Base-by-base conservation (phyloP, 495 filamentous ascomycete genomes). In the Tetracladium setigerum region DNA sequence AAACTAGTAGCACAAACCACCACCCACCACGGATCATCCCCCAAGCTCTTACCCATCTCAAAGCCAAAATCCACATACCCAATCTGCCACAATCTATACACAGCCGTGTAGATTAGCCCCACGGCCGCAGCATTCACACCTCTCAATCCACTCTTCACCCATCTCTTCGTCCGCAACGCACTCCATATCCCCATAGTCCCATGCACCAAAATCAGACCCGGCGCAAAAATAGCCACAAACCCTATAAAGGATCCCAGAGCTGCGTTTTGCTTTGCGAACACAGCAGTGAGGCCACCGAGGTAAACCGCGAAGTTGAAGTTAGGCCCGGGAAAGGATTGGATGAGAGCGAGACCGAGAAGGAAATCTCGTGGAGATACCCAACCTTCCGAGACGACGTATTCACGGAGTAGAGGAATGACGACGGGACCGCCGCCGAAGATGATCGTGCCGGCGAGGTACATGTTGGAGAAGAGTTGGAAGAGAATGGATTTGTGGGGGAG, bases 251-350 rank as follows among this genome's bases (percentile, higher is more conserved):
- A 83, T 8, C 81, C 81, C n/a, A 73, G 39, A 33, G 72, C 54
- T 1, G 74, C 62, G 1, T 65, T 66, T 16, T 57, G 56, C 9
- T 15, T 27, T 2, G 69, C 59, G 4, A 60, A 59, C 13, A 67
- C 58, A 0, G 84, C 74, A 1, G 70, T 64, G 33, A 92, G 67
- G 6, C 74, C 64, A 24, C 87, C 85, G 12, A 91, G 72, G 55
- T 83, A 91, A 9, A 90, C 84, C 1, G 82, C 84, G 58, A 92
- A 89, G 62, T 90, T 92, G 74, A 91, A 89, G 61, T 92, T 91
- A 0, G 87, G 87, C 0, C 87, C 87, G 0, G 86, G 86, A 55
- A 90, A 89, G 1, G 85, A 78, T 59, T 92, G 86, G 48, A 86
- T 87, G 46, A 91, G 67, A 10, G 86, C 87, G 0, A 92, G 76